These are phyloP conservation scores for Epichloe gansuensis DNA, from an alignment of 2,329 filamentous ascomycete genomes.

Conservation along the genomic window DNA sequence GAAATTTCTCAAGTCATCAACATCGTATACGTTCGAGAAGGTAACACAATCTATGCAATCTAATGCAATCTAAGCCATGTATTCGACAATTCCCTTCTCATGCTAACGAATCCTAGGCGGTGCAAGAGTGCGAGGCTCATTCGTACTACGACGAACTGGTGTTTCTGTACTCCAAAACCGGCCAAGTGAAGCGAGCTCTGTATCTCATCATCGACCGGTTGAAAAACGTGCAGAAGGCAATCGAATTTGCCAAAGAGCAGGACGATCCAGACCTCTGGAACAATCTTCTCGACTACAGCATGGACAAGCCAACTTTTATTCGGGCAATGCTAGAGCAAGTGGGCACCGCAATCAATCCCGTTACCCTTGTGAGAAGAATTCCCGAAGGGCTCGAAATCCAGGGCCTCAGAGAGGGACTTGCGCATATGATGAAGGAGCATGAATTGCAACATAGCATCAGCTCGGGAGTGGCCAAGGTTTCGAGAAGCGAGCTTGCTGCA, in stretches of 20 bases:
- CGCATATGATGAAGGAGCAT: constrained; percentile 86
- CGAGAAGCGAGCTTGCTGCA: constrained; percentile 73
- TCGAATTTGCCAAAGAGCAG: constrained; percentile 87
- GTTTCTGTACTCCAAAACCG: constrained; percentile 87
- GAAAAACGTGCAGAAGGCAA: constrained; percentile 81
- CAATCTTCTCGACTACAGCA: constrained; percentile 84
- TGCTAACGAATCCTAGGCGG: constrained; percentile 35
- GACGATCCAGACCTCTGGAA: constrained; percentile 90
- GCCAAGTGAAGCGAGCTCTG: constrained; percentile 81
- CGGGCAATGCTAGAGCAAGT: constrained; percentile 84
- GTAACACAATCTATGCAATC: constrained; percentile 18
- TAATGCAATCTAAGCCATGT: too few species aligned
- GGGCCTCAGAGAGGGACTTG: constrained; percentile 75
- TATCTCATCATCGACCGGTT: constrained; percentile 91
- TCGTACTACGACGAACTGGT: constrained; percentile 89
- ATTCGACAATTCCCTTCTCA: neutral
- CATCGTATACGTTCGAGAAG: constrained; percentile 78
- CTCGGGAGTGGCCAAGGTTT: constrained; percentile 72
- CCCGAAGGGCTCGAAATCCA: constrained; percentile 88
- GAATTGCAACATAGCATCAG: constrained; percentile 92
- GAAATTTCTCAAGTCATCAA: constrained; percentile 74
- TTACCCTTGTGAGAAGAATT: constrained; percentile 78
- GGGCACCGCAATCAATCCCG: constrained; percentile 84
- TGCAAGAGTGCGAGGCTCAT: constrained; percentile 63
- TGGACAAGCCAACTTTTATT: constrained; percentile 96